Conservation (phyloP, 441 rosid genomes). For the Theobroma grandiflorum region DNA sequence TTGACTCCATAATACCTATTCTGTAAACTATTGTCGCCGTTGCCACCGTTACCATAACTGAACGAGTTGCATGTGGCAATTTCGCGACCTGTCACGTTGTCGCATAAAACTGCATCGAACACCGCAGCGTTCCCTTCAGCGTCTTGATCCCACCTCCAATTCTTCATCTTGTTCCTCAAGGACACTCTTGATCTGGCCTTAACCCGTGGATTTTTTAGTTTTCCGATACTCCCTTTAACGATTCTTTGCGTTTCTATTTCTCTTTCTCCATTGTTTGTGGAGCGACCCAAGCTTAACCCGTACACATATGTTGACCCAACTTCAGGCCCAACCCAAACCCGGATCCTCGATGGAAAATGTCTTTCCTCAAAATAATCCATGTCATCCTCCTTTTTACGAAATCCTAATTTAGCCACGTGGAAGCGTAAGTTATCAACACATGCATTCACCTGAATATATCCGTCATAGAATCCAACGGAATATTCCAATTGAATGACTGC, state of each 20-base stretch:
- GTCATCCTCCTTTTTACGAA: conserved; percentile 44
- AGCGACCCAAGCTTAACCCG: conserved; percentile 63
- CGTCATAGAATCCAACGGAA: conserved; percentile 57
- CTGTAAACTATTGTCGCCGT: background rate
- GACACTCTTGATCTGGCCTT: conserved; percentile 61
- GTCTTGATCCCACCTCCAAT: conserved; percentile 91
- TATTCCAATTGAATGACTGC: conserved; percentile 73
- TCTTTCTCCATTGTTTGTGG: conserved; percentile 54
- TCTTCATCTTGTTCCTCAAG: conserved; percentile 60
- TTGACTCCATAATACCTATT: conserved; percentile 39
- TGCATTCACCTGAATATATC: conserved; percentile 66
- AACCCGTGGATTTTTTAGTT: conserved; percentile 50
- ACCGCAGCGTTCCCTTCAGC: conserved; percentile 81
- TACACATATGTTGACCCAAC: conserved; percentile 70
- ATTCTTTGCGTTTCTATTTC: conserved; percentile 56
- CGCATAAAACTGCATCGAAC: conserved; percentile 69
- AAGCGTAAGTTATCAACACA: conserved; percentile 79
- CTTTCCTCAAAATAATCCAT: conserved; percentile 52
- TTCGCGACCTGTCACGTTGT: conserved; percentile 60
- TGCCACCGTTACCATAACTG: background rate
- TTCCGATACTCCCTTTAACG: conserved; percentile 45
- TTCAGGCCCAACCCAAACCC: conserved; percentile 86
- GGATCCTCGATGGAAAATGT: conserved; percentile 70
- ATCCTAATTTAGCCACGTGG: conserved; percentile 69
- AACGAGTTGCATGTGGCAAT: conserved; percentile 35